Evolutionary conservation across 257 asterid genomes (phyloP).

Genomic region (Primulina tabacum): DNA sequence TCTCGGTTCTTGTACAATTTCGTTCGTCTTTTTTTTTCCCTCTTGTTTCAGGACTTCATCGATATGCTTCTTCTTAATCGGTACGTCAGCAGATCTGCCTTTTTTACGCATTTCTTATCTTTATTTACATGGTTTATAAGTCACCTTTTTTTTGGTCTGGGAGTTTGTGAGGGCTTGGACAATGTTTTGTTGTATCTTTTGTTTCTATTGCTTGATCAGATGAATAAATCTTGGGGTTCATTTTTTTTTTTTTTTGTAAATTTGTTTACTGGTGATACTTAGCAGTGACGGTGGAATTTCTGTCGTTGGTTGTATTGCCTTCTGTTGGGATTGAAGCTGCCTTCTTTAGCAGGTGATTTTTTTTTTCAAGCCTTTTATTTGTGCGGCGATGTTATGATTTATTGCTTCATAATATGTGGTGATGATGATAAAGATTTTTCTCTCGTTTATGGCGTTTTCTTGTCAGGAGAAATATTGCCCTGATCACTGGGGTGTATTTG

Average conservation of each 20-base stretch:
- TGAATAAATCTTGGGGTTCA: neutral
- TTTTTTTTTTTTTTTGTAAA: slow-evolving; percentile 6
- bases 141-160: neutral
- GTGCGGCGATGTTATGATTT: neutral
- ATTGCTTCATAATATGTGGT: neutral
- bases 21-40: neutral
- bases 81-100: slow-evolving; percentile 39
- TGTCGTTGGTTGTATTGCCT: neutral
- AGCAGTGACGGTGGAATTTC: slow-evolving; percentile 21
- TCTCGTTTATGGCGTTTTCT: slow-evolving; percentile 12
- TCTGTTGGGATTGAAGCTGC: slow-evolving; percentile 15
- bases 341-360: neutral
- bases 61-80: slow-evolving; percentile 22
- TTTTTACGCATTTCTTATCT: slow-evolving; percentile 17
- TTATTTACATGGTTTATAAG: neutral
- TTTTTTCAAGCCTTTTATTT: neutral
- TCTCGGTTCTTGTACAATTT: neutral
- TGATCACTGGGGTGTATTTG: slow-evolving; percentile 24
- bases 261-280: slow-evolving; percentile 13
- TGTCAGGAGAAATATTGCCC: slow-evolving; percentile 25
- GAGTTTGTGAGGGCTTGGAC: neutral
- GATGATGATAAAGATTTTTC: slow-evolving; percentile 8
- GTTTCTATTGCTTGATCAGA: slow-evolving; percentile 8
- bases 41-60: slow-evolving; percentile 2
- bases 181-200: neutral